Evolutionary conservation across 148 eudicot species (phyloP), one percentile per base, ranked within the genome.

Genomic region (Vaccinium myrtillus): DNA sequence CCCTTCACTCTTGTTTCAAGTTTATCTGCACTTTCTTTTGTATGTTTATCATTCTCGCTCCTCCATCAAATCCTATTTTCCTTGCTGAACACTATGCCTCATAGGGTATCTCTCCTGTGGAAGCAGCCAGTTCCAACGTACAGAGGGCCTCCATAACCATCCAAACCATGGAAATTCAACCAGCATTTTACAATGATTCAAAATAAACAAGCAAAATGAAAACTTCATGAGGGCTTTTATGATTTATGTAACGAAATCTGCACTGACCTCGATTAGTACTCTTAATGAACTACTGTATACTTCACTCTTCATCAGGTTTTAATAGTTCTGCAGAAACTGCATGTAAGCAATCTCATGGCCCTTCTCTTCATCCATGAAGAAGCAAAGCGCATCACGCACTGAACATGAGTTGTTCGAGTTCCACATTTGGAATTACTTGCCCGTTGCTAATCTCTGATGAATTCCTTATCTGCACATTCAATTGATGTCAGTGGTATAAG

Each of bases 81-180:
- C 75, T 88, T 84, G 30, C 81, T 88, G 80, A 85, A 92, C 58
- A 84, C 89, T 80, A 78, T 89, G 21, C 99, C 99, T 67, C 91
- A 88, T 1, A 96, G 80, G 55, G 86, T 81, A 7, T 93, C 98
- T 90, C 99, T 89, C 65, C 91, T 89, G 82, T 94, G 99, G 81
- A 96, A 96, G 87, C 99, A 96, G 59, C 97, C 95, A 5, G 91
- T 92, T 84, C 99, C 99, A 32, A 91, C 51, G 12, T 96, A 96
- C 9, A 88, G 16, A 63, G 98, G 95, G 67, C 99, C 99, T 79
- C 98, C 99, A 86, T 86, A 5, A 8, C 96, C 95, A 83, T 93
- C 97, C 78, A 91, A 21, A 63, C 97, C 97, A 30, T 85, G 85
- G 18, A 27, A n/a, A 87, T 53, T 96, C 99, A 74, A 94, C 89